Base-by-base conservation (phyloP, 2,329 filamentous ascomycete species). In the Trichoderma guizhouense region DNA sequence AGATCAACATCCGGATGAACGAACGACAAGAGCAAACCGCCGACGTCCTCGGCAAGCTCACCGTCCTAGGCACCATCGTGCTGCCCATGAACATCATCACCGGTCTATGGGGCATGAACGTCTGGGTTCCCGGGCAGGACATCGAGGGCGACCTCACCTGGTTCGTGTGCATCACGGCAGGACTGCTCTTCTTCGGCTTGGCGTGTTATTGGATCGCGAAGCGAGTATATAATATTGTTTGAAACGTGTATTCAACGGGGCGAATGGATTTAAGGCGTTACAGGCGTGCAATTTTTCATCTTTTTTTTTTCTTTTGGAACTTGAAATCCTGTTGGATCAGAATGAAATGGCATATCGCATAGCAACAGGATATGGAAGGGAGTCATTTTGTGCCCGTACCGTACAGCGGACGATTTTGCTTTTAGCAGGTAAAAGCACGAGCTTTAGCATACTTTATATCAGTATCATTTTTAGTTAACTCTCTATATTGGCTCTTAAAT, bases 21-120 rank as follows among this genome's bases (percentile, higher is more conserved):
- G 95, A 98, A 84, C 91, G 96, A 61, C 93, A 97, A 80, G 95
- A 99, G 81, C 91, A 97, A 83, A 99, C 96, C 1, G 94, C 94
- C 53, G 95, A 99, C 79, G 94, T 98, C 1, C 88, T 99, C 14
- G 95, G 95, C 74, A 97, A 96, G 81, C 88, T 99, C 73, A 98
- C 96, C 0, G 96, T 99, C 1, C 86, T 99, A 1, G 96, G 96
- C 75, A 99, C 96, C 7, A 98, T 99, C 76, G 95, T 99, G 3
- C 85, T 99, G 71, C 96, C 96, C 12, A 97, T 99, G 95, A 99
- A 99, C 80, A 97, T 99, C 79, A 95, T 99, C 78, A 98, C 96
- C 3, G 96, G 96, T 76, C 90, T 98, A 77, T 99, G 95, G 95
- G 96, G 95, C 66, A 98, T 98, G 95, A 99, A 99, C 85, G 93